Conservation (phyloP, 768 basidiomycete genomes). For the Mycena galericulata region DNA sequence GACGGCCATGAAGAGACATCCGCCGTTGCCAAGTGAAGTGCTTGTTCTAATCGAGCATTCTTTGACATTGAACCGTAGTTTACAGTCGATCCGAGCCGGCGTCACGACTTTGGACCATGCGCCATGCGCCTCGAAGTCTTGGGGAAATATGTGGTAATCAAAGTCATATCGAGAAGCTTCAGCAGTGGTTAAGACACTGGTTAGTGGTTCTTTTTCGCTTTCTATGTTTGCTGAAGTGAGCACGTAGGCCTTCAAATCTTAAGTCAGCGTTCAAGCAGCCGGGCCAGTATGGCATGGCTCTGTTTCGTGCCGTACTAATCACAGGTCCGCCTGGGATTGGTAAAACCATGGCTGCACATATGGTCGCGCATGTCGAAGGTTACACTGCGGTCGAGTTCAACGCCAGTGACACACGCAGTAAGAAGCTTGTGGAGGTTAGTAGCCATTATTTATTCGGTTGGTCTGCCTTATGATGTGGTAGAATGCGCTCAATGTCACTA, state of each 20-base stretch:
- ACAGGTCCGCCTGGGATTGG: conserved; percentile 97
- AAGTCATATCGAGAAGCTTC: conserved; percentile 87
- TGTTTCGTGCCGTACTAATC: conserved; percentile 88
- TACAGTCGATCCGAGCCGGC: conserved; percentile 56
- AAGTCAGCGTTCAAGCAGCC: conserved; percentile 92
- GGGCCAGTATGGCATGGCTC: conserved; percentile 89
- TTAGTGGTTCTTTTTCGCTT: conserved; percentile 50
- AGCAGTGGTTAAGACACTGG: conserved; percentile 91
- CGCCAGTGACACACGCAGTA: conserved; percentile 94
- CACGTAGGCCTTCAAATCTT: conserved; percentile 74
- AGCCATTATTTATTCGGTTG: not conserved
- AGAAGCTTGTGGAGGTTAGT: conserved; percentile 93
- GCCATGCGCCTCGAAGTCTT: conserved; percentile 89
- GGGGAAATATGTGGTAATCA: conserved; percentile 98
- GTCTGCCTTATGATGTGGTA: too few species aligned
- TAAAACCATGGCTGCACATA: conserved; percentile 95
- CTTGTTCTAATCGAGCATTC: too few species aligned
- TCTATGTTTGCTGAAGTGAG: not conserved
- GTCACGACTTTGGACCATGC: conserved; percentile 92
- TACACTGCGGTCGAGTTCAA: conserved; percentile 96
- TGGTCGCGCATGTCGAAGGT: conserved; percentile 91
- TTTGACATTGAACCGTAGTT: conserved; percentile 11
- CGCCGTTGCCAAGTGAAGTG: conserved; percentile 32
- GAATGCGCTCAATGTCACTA: conserved; percentile 92
- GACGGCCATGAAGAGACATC: conserved; percentile 66